phyloP scores from a whole-genome alignment of 306 rosid genomes.

The Parietaria judaica region DNA sequence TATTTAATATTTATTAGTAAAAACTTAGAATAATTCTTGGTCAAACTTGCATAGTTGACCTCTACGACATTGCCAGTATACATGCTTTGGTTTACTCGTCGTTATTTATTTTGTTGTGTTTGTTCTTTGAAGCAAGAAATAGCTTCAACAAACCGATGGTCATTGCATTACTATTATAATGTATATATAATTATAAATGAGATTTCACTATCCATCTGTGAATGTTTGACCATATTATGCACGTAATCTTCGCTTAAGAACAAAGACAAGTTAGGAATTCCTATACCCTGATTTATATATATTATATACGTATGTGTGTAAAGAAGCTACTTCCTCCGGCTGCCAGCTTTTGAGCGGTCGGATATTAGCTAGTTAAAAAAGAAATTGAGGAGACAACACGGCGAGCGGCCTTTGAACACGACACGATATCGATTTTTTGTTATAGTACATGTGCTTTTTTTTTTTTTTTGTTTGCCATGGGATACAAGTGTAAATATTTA shows the following conservation, averaged over 20 bases:
- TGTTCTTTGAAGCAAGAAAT: not conserved
- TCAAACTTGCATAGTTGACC: constrained; percentile 39
- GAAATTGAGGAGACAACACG: too few species aligned
- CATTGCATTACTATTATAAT: too few species aligned
- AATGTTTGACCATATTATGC: not conserved
- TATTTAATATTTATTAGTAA: constrained; percentile 2
- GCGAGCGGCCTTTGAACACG: too few species aligned
- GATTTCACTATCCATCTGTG: not conserved
- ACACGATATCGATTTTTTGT: too few species aligned
- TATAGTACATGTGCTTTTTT: too few species aligned
- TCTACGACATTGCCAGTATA: not conserved
- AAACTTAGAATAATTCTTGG: constrained; percentile 14
- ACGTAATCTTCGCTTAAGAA: not conserved
- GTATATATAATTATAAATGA: too few species aligned
- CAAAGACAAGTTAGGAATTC: not conserved
- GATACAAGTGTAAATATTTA: too few species aligned
- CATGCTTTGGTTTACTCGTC: not conserved
- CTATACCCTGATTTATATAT: not conserved
- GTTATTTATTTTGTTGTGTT: not conserved
- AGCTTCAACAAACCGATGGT: too few species aligned
- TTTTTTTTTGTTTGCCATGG: too few species aligned
- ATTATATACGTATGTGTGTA: not conserved
- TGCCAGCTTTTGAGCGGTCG: too few species aligned
- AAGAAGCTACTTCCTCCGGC: too few species aligned
- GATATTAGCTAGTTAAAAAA: too few species aligned